A percentile compares a stretch with the other conserved stretches of the same genome.
Evolutionary conservation across 1,284 basidiomycete genomes (phyloP).

Genomic region (Phenoliferia sp.): DNA sequence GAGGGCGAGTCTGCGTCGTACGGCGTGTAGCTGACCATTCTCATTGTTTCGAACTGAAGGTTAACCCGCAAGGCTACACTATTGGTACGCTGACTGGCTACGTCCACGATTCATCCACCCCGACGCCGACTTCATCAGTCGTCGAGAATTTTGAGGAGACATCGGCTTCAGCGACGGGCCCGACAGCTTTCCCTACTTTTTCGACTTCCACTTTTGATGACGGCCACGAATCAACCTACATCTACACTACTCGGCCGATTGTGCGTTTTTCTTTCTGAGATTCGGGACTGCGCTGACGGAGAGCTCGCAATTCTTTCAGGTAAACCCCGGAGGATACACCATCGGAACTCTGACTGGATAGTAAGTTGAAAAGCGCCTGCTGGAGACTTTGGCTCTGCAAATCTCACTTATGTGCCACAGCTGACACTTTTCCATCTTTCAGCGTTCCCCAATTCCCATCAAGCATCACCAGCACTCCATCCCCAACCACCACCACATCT

Average conservation of each 20-base stretch:
- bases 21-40: constrained; percentile 1
- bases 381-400: no score
- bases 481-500: no score
- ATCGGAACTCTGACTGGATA: constrained; percentile 18
- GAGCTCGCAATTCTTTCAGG: constrained; percentile 1
- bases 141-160: no score
- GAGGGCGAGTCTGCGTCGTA: no score
- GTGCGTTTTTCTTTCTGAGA: constrained; percentile 2
- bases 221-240: constrained; percentile 11
- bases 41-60: not conserved
- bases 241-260: constrained; percentile 29
- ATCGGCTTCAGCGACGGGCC: not conserved
- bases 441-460: no score
- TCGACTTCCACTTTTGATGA: not conserved
- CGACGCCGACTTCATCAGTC: no score
- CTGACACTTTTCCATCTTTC: no score
- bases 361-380: no score
- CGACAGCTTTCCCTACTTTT: not conserved
- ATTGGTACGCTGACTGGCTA: constrained; percentile 29
- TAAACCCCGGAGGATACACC: constrained; percentile 21
- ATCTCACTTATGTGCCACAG: no score
- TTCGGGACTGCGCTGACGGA: no score
- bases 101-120: constrained; percentile 13
- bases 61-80: constrained; percentile 26
- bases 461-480: no score